Conservation (phyloP, 1,284 basidiomycete genomes). For the Leccinum variabile region DNA sequence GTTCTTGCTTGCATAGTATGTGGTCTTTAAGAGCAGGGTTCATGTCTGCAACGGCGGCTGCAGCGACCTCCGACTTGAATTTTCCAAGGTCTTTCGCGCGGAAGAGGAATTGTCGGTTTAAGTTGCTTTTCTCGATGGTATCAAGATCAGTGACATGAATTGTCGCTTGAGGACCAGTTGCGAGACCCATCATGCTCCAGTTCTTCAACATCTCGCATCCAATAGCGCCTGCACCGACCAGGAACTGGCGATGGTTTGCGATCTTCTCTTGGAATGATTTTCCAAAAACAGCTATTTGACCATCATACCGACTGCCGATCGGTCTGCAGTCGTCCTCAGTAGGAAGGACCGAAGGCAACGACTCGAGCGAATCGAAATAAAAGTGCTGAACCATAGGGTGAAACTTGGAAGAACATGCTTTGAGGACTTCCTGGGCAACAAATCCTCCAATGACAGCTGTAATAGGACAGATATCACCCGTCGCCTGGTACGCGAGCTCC, state of each 20-base stretch:
- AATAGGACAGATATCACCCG: slow-evolving; percentile 90
- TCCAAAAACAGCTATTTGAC: slow-evolving; percentile 96
- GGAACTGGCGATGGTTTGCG: slow-evolving; percentile 88
- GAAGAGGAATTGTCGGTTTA: slow-evolving; percentile 99
- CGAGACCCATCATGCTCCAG: slow-evolving; percentile 99
- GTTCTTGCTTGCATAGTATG: slow-evolving; percentile 89
- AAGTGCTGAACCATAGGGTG: slow-evolving; percentile 94
- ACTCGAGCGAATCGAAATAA: slow-evolving; percentile 98
- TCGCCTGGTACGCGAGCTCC: slow-evolving; percentile 90
- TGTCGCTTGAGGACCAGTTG: slow-evolving; percentile 74
- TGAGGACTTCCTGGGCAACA: slow-evolving; percentile 97
- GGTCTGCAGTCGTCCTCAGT: slow-evolving; percentile 88
- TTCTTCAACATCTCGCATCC: slow-evolving; percentile 99
- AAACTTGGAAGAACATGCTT: slow-evolving; percentile 98
- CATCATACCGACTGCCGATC: slow-evolving; percentile 84
- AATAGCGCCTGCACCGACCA: slow-evolving; percentile 98
- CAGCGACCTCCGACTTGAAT: slow-evolving; percentile 97
- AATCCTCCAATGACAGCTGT: slow-evolving; percentile 96
- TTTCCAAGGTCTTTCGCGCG: slow-evolving; percentile 95
- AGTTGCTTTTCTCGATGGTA: slow-evolving; percentile 98
- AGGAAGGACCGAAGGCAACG: slow-evolving; percentile 75
- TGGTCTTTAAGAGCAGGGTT: slow-evolving; percentile 91
- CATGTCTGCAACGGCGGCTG: slow-evolving; percentile 92
- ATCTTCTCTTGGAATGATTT: slow-evolving; percentile 93
- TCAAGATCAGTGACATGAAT: slow-evolving; percentile 98